Evolutionary conservation across 2,329 filamentous ascomycete species (phyloP), one percentile per base, ranked within the genome.

Genomic region (Oidium heveae): DNA sequence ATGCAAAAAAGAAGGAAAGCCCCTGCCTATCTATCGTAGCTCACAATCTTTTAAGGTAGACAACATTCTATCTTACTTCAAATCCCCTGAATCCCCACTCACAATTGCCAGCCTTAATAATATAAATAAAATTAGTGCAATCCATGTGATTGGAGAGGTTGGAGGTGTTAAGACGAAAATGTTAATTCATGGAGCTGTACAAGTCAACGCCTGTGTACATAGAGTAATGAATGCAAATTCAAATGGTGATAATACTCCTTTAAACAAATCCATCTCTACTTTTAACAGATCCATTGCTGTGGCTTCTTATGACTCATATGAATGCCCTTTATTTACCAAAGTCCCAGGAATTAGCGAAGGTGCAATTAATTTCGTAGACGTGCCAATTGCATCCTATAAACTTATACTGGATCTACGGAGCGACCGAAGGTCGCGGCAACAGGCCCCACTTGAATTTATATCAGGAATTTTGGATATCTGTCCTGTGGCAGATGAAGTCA

Each of bases 191-290:
- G n/a, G 33, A 18, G 50, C 50, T 4, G 32, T 33, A 9, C 16
- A 52, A 24, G 34, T 52, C 20, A 52, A 52, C 39, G 50, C 50
- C 12, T 52, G 50, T 52, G n/a, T 52, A 24, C 18, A 16, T 52
- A 52, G 22, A 52, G n/a, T 52, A 2, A 52, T 52, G 50, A 39
- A 22, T 15, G 9, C 18, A 16, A 39, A 15, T 22, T 18, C 50
- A 34, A 24, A 39, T 52, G 2, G 33, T 22, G 20, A 6, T n/a
- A 52, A 39, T 41, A 41, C 7, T 34, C 18, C 2, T 28, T 24
- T 52, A 7, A 39, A 52, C 22, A 39, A 52, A 16, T 28, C 16
- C 4, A 52, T 52, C 18, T 52, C 18, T 22, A 39, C 50, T 22
- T 52, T 52, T n/a, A 41, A 52, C n/a, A 33, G 33, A 52, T 10